Conservation (phyloP, 495 filamentous ascomycete genomes). For the Aspergillus affinis region DNA sequence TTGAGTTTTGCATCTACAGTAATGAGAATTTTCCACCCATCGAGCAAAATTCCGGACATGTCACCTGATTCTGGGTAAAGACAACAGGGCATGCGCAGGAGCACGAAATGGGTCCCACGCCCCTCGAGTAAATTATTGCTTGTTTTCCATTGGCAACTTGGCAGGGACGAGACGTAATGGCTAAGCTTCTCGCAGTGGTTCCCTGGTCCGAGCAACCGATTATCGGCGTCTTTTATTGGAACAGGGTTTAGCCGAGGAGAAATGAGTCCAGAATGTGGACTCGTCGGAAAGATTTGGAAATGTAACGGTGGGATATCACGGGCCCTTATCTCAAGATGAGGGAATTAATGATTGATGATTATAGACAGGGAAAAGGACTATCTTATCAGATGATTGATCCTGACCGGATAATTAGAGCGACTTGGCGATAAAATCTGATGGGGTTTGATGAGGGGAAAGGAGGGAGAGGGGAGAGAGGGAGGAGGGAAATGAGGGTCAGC, state of each 20-base stretch:
- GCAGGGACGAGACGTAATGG: background rate
- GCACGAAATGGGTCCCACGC: background rate
- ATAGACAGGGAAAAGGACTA: background rate
- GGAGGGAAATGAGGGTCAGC: background rate
- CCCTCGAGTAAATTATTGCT: background rate
- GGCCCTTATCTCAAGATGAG: background rate
- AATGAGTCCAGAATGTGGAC: background rate
- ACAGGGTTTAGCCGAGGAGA: background rate
- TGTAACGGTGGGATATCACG: background rate
- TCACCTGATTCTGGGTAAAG: too few species aligned
- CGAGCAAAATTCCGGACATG: too few species aligned
- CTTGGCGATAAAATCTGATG: background rate
- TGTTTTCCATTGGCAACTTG: background rate
- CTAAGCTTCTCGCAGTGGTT: background rate
- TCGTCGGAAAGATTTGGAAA: background rate
- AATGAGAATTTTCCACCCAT: too few species aligned
- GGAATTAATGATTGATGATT: background rate
- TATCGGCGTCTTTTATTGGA: background rate
- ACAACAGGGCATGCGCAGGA: background rate
- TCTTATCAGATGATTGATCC: background rate
- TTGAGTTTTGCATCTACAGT: too few species aligned
- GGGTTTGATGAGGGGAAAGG: background rate
- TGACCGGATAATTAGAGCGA: background rate
- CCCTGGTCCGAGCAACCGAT: background rate
- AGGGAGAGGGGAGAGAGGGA: background rate